Evolutionary conservation across 164 flowering plant genomes (phyloP).

Genomic region (Buxus sempervirens): DNA sequence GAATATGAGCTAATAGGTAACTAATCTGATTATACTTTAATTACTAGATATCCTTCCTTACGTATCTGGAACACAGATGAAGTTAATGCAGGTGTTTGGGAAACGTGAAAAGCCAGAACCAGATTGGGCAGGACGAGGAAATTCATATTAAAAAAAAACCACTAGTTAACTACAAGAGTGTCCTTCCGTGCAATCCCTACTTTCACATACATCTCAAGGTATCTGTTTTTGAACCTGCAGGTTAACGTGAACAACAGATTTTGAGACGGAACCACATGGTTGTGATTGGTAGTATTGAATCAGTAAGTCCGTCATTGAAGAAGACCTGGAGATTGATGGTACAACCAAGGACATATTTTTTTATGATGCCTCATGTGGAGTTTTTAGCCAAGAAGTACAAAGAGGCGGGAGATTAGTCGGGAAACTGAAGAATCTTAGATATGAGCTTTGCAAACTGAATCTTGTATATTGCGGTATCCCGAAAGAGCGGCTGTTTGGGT

Average conservation of each 20-base stretch:
- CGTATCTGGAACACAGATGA: no score
- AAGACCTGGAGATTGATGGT: slow-evolving; percentile 92
- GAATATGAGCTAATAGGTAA: no score
- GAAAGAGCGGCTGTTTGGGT: not conserved
- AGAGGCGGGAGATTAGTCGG: no score
- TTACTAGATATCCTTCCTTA: not conserved
- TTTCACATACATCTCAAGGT: slow-evolving; percentile 20
- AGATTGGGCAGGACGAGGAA: slow-evolving; percentile 24
- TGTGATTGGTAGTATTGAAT: slow-evolving; percentile 31
- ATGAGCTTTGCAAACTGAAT: not conserved
- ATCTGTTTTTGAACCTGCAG: slow-evolving; percentile 23
- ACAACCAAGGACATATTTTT: not conserved
- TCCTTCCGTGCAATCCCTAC: slow-evolving; percentile 32
- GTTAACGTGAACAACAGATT: slow-evolving; percentile 18
- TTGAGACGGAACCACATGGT: slow-evolving; percentile 52
- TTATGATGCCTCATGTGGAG: slow-evolving; percentile 28
- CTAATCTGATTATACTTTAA: no score
- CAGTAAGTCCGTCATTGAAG: slow-evolving; percentile 65
- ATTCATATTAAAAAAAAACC: slow-evolving; percentile 21
- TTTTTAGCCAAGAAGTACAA: slow-evolving; percentile 21
- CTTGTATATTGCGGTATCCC: not conserved
- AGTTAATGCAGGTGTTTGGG: slow-evolving; percentile 71
- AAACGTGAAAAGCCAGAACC: slow-evolving; percentile 25
- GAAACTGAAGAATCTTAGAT: slow-evolving; percentile 42
- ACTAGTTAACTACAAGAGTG: slow-evolving; percentile 25